Evolutionary conservation across 495 filamentous ascomycete genomes (phyloP), one percentile per base, ranked within the genome.

Genomic region (Penicillium flavigenum): DNA sequence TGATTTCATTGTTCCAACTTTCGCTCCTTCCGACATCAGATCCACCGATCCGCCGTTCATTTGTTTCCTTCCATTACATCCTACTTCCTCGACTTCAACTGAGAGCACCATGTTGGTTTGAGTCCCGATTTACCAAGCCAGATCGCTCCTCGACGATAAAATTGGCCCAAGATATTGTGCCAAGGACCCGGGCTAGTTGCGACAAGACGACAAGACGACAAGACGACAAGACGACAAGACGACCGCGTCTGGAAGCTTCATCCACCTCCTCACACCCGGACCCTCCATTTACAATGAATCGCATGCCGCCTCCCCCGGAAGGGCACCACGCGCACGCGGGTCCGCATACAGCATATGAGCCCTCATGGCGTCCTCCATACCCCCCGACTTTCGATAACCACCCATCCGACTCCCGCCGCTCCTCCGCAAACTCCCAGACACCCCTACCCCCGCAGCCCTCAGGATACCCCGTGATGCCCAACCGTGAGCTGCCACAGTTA

Each of bases 401-500:
- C 50, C 55, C 58, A 45, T 58, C 68, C 12, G 73, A 75, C 29
- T 62, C 68, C 26, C 74, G 74, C 16, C 74, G 70, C 19, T 56
- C 66, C 5, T 68, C 76, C 3, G 64, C 56, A n/a, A 59, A 26
- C 11, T n/a, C 65, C 41, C 73, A 71, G 49, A 63, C 68, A 3
- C 50, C 70, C 2, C 42, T 73, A 10, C 63, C 68, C 14, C 60
- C 72, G 5, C 67, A 39, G 11, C 53, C 53, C 3, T 47, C 66
- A 59, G 65, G 56, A 32, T 76, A 75, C 47, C 63, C 64, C 5
- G 63, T 63, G 7, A 69, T 70, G 19, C 68, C 66, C 12, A 70
- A 65, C 49, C 73, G 76, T 39, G 73, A 77, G 47, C 63, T 79
- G 6, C 75, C 76, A n/a, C 73, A 76, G 45, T 61, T 72, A 12